Evolutionary conservation across 805 yeast genomes (phyloP), one percentile per base, ranked within the genome.

Genomic region (Cyberlindnera euphorbiiphila): DNA sequence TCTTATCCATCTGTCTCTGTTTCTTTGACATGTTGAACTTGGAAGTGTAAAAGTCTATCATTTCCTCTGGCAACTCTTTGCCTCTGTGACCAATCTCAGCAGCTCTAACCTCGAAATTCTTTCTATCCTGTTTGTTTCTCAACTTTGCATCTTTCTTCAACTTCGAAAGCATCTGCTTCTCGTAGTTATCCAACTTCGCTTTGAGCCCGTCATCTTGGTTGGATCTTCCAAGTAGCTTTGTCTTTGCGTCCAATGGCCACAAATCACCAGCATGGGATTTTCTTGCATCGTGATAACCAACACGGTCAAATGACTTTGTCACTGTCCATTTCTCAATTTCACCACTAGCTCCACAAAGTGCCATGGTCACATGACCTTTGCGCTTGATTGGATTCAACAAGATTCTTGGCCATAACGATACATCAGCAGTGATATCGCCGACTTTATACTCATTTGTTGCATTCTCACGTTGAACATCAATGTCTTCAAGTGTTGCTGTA

Each of bases 251-350:
- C 26, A 79, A 59, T 0, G 84, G 81, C 98, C 98, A 93, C 36
- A 81, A 61, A 57, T 93, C 98, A 16, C 96, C 96, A 54, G 75
- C 74, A n/a, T 60, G 61, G 0, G 86, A 76, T 58, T 93, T 91
- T 38, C 97, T 71, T 0, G 96, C 96, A 64, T 93, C 98, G 54
- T 85, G 94, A 50, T 86, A 93, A 3, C 68, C 76, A 43, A 76
- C 82, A 44, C 77, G 76, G 6, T 86, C 84, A 37, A 74, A 69
- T 14, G 94, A 78, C 56, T 81, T 84, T 0, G 97, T 82, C 3
- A 93, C 74, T 12, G 80, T 80, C 96, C 97, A 88, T 42, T 80
- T 78, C 61, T 91, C 97, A 29, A 91, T 61, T 32, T 73, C 71
- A 1, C 96, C 96, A 11, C 81, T 71, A 0, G 89, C 74, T 1